phyloP scores from a whole-genome alignment of 192 early-diverging fungal species.

The Backusella tuberculispora region DNA sequence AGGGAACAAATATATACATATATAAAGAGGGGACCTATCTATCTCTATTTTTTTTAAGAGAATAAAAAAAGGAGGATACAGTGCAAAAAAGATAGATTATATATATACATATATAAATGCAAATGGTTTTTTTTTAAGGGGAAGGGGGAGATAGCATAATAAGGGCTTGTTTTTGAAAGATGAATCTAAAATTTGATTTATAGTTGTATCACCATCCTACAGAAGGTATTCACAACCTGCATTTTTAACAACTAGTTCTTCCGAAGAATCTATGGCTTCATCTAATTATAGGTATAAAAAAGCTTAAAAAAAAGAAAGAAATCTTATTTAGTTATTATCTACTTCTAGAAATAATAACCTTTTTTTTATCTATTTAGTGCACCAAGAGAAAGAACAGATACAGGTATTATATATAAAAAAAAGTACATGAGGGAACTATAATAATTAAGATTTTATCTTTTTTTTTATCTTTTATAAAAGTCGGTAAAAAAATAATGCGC shows the following conservation, averaged over 20 bases:
- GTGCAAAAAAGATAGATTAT: neutral
- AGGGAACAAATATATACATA: neutral
- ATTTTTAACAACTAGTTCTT: slow-evolving; percentile 6
- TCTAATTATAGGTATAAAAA: neutral
- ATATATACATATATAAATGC: neutral
- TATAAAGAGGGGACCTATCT: neutral
- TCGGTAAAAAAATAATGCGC: slow-evolving; percentile 25
- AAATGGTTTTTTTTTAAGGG: neutral
- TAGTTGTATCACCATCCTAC: neutral
- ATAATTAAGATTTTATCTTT: no score
- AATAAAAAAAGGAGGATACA: neutral
- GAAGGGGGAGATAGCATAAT: neutral
- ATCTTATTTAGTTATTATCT: neutral
- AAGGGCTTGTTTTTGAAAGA: neutral
- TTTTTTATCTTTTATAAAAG: no score
- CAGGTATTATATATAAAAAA: neutral
- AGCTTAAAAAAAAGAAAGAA: neutral
- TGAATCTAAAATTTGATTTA: slow-evolving; percentile 1
- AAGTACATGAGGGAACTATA: no score
- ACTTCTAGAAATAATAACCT: neutral
- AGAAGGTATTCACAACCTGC: slow-evolving; percentile 9
- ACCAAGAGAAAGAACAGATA: neutral
- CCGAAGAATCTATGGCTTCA: slow-evolving; percentile 11
- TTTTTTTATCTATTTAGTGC: neutral
- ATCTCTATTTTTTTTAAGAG: no score